Conservation (phyloP, 1,284 basidiomycete species). For the Ganoderma lingzhi region DNA sequence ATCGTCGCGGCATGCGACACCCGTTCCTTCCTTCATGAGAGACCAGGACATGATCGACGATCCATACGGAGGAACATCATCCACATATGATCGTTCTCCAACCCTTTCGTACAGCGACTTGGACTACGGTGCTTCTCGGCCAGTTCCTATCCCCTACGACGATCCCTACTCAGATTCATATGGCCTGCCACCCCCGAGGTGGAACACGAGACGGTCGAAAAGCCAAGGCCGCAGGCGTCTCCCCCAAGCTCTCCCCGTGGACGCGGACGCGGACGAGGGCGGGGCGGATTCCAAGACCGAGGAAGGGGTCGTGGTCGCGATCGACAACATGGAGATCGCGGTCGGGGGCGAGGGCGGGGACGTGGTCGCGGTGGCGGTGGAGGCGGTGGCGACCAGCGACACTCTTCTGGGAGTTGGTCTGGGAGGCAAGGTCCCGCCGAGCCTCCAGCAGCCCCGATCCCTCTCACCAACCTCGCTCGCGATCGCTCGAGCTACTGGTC, state of each 20-base stretch:
- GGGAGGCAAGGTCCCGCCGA: conserved; percentile 31
- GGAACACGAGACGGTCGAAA: conserved; percentile 3
- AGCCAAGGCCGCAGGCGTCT: conserved; percentile 8
- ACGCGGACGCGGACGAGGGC: conserved; percentile 38
- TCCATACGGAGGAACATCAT: conserved; percentile 52
- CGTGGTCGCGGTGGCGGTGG: conserved; percentile 26
- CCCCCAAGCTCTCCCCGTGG: conserved; percentile 29
- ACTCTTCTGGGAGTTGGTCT: conserved; percentile 21
- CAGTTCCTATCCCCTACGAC: conserved; percentile 74
- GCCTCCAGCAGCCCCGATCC: conserved; percentile 41
- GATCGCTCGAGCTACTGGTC: conserved; percentile 56
- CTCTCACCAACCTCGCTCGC: conserved; percentile 56
- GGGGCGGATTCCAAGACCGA: conserved; percentile 36
- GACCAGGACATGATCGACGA: conserved; percentile 61
- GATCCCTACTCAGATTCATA: conserved; percentile 75
- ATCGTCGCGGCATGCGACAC: conserved; percentile 63
- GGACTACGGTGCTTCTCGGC: conserved; percentile 62
- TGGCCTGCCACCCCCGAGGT: conserved; percentile 25
- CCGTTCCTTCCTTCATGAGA: conserved; percentile 58
- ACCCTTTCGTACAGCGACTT: conserved; percentile 69
- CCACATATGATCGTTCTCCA: conserved; percentile 59
- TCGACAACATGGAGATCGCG: conserved; percentile 42
- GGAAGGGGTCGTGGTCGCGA: conserved; percentile 41
- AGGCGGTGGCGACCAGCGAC: conserved; percentile 30
- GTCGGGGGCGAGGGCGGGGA: conserved; percentile 43